These are phyloP conservation scores for Rhynchosporium agropyri DNA, from an alignment of 2,329 filamentous ascomycete genomes.

Conservation along the genomic window DNA sequence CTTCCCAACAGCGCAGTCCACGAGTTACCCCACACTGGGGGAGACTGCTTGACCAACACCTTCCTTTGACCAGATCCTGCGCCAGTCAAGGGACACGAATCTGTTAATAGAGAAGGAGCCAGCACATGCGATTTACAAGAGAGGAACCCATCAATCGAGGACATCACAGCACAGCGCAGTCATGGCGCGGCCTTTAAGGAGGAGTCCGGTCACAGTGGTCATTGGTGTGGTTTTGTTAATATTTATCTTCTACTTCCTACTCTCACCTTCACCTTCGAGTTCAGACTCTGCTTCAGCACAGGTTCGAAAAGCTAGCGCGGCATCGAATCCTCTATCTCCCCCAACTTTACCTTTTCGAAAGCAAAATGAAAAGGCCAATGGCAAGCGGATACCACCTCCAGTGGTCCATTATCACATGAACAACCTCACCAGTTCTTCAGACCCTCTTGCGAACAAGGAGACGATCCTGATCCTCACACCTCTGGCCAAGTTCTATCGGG, in stretches of 20 bases:
- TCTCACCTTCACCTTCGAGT: constrained; percentile 51
- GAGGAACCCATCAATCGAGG: constrained; percentile 35
- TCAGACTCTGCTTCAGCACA: constrained; percentile 51
- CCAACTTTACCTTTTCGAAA: constrained; percentile 76
- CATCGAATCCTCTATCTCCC: constrained; percentile 71
- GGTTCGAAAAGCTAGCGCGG: constrained; percentile 56
- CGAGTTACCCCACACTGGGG: constrained; percentile 21
- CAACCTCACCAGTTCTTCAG: constrained; percentile 80
- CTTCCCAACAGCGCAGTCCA: constrained; percentile 50
- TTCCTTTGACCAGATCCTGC: constrained; percentile 8
- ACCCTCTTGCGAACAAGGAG: constrained; percentile 79
- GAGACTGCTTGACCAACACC: constrained; percentile 22
- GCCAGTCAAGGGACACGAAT: constrained; percentile 10
- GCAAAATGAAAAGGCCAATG: constrained; percentile 56
- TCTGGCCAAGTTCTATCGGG: constrained; percentile 88
- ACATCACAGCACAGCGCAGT: constrained; percentile 40
- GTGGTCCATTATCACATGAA: constrained; percentile 95
- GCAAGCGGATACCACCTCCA: constrained; percentile 68
- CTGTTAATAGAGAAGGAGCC: constrained; percentile 11
- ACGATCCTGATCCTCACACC: constrained; percentile 90
- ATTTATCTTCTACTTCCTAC: constrained; percentile 67
- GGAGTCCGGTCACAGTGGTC: constrained; percentile 74
- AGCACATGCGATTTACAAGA: constrained; percentile 34
- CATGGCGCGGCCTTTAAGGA: constrained; percentile 73
- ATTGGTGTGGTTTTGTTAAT: constrained; percentile 73